These are phyloP conservation scores for Hericium alpestre DNA, from an alignment of 768 basidiomycete genomes.

Conservation along the genomic window DNA sequence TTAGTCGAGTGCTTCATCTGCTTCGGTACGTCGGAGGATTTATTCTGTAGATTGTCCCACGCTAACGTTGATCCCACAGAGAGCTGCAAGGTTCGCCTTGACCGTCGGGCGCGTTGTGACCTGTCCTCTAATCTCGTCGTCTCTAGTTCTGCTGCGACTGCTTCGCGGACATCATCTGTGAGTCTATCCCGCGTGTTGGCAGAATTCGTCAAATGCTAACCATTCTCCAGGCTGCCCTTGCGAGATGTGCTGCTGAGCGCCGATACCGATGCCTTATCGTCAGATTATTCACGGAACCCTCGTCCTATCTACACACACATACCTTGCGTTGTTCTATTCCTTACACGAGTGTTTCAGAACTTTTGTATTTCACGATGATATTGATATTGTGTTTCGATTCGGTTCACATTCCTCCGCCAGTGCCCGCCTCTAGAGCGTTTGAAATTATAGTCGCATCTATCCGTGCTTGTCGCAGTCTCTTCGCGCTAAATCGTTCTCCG, in stretches of 20 bases:
- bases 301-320: too few relatives aligned
- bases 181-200: conserved; percentile 15
- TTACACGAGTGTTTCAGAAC: too few relatives aligned
- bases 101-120: background rate
- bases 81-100: conserved; percentile 52
- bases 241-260: conserved; percentile 58
- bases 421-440: too few relatives aligned
- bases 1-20: conserved; percentile 59
- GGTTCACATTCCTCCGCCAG: too few relatives aligned
- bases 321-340: too few relatives aligned
- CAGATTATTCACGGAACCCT: too few relatives aligned
- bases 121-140: conserved; percentile 1
- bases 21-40: conserved; percentile 39
- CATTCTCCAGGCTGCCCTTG: conserved; percentile 56
- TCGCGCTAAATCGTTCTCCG: too few relatives aligned
- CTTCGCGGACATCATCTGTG: conserved; percentile 59
- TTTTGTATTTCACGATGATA: too few relatives aligned
- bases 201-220: conserved; percentile 1
- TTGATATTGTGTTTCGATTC: too few relatives aligned
- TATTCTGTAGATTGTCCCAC: background rate
- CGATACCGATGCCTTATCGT: too few relatives aligned
- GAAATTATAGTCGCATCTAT: too few relatives aligned
- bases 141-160: conserved; percentile 62
- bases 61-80: conserved; percentile 27
- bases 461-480: too few relatives aligned